These are phyloP conservation scores for Magnaporthiopsis poae DNA, from an alignment of 2,329 filamentous ascomycete genomes.

Conservation along the genomic window DNA sequence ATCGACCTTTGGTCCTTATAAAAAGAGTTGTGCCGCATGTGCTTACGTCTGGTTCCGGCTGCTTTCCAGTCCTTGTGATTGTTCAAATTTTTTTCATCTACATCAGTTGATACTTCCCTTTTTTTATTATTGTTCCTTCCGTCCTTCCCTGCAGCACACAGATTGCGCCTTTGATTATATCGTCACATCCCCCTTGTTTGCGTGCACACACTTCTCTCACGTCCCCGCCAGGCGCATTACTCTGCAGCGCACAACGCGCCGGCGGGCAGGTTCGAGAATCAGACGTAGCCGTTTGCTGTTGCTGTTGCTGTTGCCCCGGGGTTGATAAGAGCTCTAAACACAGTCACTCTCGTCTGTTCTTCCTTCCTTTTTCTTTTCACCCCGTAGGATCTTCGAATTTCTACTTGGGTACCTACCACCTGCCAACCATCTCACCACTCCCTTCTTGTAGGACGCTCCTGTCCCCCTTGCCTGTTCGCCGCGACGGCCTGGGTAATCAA, in stretches of 20 bases:
- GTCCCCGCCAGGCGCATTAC: neutral
- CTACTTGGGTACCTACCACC: no score
- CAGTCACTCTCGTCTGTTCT: neutral
- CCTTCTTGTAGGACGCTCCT: neutral
- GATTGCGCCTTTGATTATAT: neutral
- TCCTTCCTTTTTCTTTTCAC: no score
- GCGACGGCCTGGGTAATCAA: neutral
- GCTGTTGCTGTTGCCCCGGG: neutral
- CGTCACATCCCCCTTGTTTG: neutral
- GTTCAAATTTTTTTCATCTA: neutral
- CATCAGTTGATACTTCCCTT: neutral
- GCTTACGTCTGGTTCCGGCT: neutral
- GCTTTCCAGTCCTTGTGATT: neutral
- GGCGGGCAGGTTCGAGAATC: neutral
- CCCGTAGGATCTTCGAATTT: no score
- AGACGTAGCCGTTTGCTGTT: neutral
- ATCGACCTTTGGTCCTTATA: neutral
- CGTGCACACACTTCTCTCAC: neutral
- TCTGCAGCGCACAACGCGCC: neutral
- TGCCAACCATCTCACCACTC: neutral
- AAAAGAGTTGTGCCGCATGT: neutral
- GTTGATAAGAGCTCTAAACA: neutral
- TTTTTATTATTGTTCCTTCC: neutral
- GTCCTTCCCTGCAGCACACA: neutral
- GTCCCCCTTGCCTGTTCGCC: neutral